Evolutionary conservation across 176 grass and related monocot genomes (phyloP).

Genomic region (Musa troglodytarum): DNA sequence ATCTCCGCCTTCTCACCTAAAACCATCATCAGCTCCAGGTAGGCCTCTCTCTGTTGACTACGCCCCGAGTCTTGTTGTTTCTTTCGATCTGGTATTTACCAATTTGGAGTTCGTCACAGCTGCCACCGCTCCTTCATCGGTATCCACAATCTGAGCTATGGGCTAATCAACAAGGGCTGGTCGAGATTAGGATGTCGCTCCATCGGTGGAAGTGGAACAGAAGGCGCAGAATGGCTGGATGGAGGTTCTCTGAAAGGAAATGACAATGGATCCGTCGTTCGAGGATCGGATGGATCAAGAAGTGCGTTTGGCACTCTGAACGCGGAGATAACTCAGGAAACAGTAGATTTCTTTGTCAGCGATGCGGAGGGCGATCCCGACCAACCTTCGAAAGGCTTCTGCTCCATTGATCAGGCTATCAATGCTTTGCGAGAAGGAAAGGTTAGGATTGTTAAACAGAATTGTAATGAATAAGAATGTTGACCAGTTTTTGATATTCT

Average conservation of each 20-base stretch:
- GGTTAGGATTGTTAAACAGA: conserved; percentile 13
- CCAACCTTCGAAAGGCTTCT: conserved; percentile 67
- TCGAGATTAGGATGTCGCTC: conserved; percentile 51
- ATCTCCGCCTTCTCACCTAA: conserved; percentile 36
- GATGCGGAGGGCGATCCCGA: conserved; percentile 77
- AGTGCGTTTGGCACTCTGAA: conserved; percentile 53
- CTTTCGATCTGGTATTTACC: not conserved
- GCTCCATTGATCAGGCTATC: conserved; percentile 65
- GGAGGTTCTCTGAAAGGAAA: conserved; percentile 30
- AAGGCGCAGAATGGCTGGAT: conserved; percentile 21
- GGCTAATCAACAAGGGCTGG: conserved; percentile 42
- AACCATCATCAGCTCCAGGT: conserved; percentile 37
- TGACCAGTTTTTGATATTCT: too few relatives aligned
- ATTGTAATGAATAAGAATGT: too few relatives aligned
- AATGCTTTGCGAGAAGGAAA: conserved; percentile 53
- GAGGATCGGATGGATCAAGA: conserved; percentile 23
- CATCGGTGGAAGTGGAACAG: conserved; percentile 26
- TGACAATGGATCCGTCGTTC: conserved; percentile 52
- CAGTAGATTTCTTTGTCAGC: conserved; percentile 66
- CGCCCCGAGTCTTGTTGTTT: not conserved
- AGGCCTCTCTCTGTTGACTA: not conserved
- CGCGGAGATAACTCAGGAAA: conserved; percentile 88
- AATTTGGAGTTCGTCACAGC: conserved; percentile 21
- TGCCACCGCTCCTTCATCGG: conserved; percentile 36
- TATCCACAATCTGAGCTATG: conserved; percentile 40